phyloP scores from a whole-genome alignment of 208 protist species.

The Trypanosoma melophagium region DNA sequence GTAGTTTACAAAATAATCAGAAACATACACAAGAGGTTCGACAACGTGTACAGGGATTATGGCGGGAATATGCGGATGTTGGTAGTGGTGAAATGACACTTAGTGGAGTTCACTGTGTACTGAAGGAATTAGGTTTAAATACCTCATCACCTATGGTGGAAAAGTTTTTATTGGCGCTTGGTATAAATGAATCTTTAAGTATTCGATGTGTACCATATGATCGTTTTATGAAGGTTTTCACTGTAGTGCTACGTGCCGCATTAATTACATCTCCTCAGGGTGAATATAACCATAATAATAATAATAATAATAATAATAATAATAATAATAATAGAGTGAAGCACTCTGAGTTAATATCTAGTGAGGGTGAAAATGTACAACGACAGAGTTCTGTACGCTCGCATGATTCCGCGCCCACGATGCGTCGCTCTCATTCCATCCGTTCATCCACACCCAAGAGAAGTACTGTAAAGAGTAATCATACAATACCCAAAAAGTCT shows the following conservation, averaged over 20 bases:
- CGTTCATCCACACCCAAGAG: too few relatives aligned
- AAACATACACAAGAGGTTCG: slow-evolving; percentile 18
- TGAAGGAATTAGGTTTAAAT: slow-evolving; percentile 24
- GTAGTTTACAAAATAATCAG: neutral
- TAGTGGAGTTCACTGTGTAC: slow-evolving; percentile 26
- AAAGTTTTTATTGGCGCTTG: slow-evolving; percentile 47
- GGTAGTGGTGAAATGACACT: slow-evolving; percentile 27
- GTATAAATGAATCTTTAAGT: slow-evolving; percentile 16
- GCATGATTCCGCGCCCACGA: slow-evolving; percentile 23
- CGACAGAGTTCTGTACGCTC: slow-evolving; percentile 25
- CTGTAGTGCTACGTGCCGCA: slow-evolving; percentile 34
- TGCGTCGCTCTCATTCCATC: too few relatives aligned
- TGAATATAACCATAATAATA: neutral
- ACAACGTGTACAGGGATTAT: slow-evolving; percentile 19
- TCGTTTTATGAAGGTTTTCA: slow-evolving; percentile 50
- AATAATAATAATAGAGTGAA: slow-evolving; percentile 1
- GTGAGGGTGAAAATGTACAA: too few relatives aligned
- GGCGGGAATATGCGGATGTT: slow-evolving; percentile 22
- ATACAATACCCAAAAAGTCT: too few relatives aligned
- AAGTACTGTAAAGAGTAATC: too few relatives aligned
- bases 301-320: neutral
- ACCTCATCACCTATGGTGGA: slow-evolving; percentile 14
- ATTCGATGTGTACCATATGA: slow-evolving; percentile 31
- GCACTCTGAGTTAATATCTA: too few relatives aligned
- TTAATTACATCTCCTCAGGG: slow-evolving; percentile 24